phyloP scores from a whole-genome alignment of 2,329 filamentous ascomycete species.

The Thelonectria blattea region DNA sequence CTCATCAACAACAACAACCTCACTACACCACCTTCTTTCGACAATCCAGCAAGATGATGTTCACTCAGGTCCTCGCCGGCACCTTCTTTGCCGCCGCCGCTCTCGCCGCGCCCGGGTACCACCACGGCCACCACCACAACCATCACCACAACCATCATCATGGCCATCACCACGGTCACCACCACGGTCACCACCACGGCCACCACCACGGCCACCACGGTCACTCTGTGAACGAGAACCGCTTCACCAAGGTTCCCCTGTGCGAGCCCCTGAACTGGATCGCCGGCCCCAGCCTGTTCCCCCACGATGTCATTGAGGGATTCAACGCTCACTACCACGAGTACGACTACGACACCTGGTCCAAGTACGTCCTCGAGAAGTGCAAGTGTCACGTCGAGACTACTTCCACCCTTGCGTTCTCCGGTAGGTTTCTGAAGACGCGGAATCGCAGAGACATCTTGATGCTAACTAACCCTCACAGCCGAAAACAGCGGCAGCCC shows the following conservation, averaged over 20 bases:
- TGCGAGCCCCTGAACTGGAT: background rate
- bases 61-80: background rate
- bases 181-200: background rate
- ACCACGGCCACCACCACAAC: too few species aligned
- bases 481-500: background rate
- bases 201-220: too few species aligned
- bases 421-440: background rate
- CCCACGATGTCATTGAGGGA: background rate
- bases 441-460: too few species aligned
- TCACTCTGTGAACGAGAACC: too few species aligned
- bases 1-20: background rate
- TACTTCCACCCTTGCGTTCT: background rate
- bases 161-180: background rate
- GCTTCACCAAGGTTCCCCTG: background rate
- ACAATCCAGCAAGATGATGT: background rate
- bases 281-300: background rate
- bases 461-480: background rate
- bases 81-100: background rate
- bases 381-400: background rate
- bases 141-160: too few species aligned
- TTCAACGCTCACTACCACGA: background rate
- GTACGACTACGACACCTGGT: background rate
- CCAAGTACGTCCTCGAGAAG: background rate
- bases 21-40: background rate
- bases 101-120: background rate